A percentile compares a stretch with the other conserved stretches of the same genome.
Conservation (phyloP, 306 rosid genomes). For the Cucumis sativus region DNA sequence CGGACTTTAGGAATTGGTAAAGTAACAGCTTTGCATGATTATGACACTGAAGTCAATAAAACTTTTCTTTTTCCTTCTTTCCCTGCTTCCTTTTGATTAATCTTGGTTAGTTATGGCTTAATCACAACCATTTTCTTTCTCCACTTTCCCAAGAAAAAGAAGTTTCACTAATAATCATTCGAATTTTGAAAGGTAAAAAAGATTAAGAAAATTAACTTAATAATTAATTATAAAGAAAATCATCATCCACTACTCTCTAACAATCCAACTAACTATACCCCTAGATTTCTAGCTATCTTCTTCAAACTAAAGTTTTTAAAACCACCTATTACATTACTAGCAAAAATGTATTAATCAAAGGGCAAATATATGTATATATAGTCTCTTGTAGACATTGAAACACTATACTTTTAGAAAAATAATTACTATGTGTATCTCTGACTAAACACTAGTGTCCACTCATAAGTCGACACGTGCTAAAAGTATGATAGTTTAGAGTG, state of each 20-base stretch:
- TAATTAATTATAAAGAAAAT: no score
- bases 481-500: no score
- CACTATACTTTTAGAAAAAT: no score
- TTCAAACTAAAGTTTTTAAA: background rate
- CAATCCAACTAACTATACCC: background rate
- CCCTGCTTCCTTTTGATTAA: no score
- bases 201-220: no score
- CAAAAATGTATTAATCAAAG: no score
- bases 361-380: no score
- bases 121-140: background rate
- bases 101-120: background rate
- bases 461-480: no score
- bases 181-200: background rate
- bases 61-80: background rate
- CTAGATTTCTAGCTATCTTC: background rate
- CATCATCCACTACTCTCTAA: background rate
- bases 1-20: background rate
- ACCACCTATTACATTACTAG: background rate
- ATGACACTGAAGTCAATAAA: background rate
- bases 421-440: no score
- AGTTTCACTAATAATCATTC: background rate
- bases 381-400: no score
- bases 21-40: slow-evolving; percentile 3
- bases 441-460: no score
- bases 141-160: background rate